These are phyloP conservation scores for Gypsophila paniculata DNA, from an alignment of 179 eudicot genomes.

Conservation along the genomic window DNA sequence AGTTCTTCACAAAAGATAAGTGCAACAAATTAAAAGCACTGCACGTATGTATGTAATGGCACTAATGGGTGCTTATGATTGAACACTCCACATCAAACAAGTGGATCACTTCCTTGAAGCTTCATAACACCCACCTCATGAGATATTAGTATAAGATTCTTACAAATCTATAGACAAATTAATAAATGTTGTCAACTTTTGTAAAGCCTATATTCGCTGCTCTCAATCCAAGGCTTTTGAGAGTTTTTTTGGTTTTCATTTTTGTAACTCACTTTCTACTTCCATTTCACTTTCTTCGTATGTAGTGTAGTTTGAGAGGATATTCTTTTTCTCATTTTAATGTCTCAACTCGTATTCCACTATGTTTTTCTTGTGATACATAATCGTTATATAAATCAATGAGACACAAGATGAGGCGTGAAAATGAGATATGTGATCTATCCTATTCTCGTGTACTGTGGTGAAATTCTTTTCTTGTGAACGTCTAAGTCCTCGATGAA, in stretches of 20 bases:
- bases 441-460: too few species aligned
- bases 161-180: background rate
- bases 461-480: background rate
- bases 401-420: too few species aligned
- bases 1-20: background rate
- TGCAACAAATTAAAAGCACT: background rate
- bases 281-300: too few species aligned
- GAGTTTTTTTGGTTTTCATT: too few species aligned
- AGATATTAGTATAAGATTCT: background rate
- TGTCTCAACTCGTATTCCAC: too few species aligned
- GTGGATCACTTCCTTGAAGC: constrained; percentile 15
- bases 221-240: background rate
- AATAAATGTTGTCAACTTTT: constrained; percentile 7
- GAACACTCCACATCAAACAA: constrained; percentile 14
- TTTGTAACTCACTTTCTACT: too few species aligned
- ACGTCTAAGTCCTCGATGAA: background rate
- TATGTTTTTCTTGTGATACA: too few species aligned
- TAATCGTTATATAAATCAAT: too few species aligned
- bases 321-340: too few species aligned
- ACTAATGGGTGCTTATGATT: background rate
- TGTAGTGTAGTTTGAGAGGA: too few species aligned
- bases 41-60: background rate
- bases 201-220: constrained; percentile 5
- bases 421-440: too few species aligned
- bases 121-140: constrained; percentile 9